Conservation (phyloP, 2,329 filamentous ascomycete species). For the Colletotrichum tofieldiae region DNA sequence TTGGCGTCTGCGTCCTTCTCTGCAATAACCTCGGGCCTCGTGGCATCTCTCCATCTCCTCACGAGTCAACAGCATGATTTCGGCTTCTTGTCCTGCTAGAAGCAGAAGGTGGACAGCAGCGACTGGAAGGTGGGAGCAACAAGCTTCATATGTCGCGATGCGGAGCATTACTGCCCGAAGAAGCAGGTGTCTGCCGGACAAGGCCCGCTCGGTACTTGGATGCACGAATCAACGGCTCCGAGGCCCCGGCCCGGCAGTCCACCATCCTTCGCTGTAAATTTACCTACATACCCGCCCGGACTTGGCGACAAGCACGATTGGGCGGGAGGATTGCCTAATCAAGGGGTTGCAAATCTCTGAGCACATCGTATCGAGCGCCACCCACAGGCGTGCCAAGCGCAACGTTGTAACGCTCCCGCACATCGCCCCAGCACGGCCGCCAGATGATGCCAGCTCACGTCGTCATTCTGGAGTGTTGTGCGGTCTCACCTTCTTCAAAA, state of each 20-base stretch:
- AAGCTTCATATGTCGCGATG: constrained; percentile 32
- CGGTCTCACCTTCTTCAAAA: constrained; percentile 34
- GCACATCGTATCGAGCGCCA: constrained; percentile 28
- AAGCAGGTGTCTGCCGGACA: constrained; percentile 37
- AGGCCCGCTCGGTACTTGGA: constrained; percentile 32
- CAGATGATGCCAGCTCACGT: constrained; percentile 25
- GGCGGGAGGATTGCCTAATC: constrained; percentile 12
- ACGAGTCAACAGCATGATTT: constrained; percentile 21
- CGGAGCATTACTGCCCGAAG: constrained; percentile 35
- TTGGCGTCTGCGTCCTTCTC: constrained; percentile 11
- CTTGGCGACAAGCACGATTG: constrained; percentile 35
- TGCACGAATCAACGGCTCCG: constrained; percentile 24
- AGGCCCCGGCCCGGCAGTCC: constrained; percentile 38
- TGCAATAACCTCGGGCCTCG: neutral
- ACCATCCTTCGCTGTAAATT: constrained; percentile 34
- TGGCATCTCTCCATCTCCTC: constrained; percentile 20
- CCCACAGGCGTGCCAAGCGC: constrained; percentile 28
- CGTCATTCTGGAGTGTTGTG: constrained; percentile 27
- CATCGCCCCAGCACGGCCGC: constrained; percentile 4
- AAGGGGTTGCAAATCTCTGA: constrained; percentile 5
- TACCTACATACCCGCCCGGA: constrained; percentile 35
- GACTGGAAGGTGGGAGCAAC: constrained; percentile 5
- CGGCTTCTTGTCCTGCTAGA: constrained; percentile 18
- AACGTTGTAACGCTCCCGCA: constrained; percentile 35
- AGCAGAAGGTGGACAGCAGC: constrained; percentile 29